Evolutionary conservation across 495 filamentous ascomycete species (phyloP).

Genomic region (Neurospora hispaniola): DNA sequence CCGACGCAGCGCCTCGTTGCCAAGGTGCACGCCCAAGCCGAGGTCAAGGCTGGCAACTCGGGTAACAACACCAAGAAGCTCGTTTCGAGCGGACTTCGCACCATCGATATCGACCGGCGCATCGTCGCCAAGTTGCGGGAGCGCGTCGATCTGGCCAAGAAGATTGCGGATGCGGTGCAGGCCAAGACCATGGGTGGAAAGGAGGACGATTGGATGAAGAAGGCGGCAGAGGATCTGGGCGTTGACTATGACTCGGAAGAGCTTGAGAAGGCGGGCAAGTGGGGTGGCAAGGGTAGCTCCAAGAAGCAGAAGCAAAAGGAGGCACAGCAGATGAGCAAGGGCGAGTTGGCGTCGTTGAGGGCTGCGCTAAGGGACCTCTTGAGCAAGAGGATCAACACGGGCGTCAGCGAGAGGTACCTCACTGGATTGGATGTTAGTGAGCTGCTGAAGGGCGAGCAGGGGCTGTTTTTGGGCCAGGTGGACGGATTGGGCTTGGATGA

Average conservation of each 20-base stretch:
- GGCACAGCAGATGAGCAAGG: constrained; percentile 55
- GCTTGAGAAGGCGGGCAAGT: constrained; percentile 49
- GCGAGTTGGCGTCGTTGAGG: constrained; percentile 51
- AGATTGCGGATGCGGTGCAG: constrained; percentile 67
- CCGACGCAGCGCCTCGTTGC: constrained; percentile 73
- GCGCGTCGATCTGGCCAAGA: constrained; percentile 65
- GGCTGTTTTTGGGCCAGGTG: constrained; percentile 33
- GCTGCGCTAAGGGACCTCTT: constrained; percentile 57
- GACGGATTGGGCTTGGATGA: constrained; percentile 29
- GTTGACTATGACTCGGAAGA: constrained; percentile 90
- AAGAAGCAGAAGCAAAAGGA: constrained; percentile 66
- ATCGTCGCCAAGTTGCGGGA: constrained; percentile 64
- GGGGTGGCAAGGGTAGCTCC: constrained; percentile 55
- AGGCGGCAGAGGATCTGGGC: constrained; percentile 84
- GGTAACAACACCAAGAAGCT: constrained; percentile 45
- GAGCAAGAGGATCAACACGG: constrained; percentile 70
- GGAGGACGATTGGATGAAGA: constrained; percentile 74
- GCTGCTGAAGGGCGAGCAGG: constrained; percentile 50
- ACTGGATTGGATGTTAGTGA: constrained; percentile 75
- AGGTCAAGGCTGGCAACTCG: constrained; percentile 32
- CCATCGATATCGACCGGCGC: constrained; percentile 73
- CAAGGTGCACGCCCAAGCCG: constrained; percentile 61
- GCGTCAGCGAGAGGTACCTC: constrained; percentile 85
- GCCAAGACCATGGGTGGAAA: constrained; percentile 78
- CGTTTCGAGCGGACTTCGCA: constrained; percentile 26